Conservation (phyloP, 1,284 basidiomycete genomes). For the Earliella scabrosa region DNA sequence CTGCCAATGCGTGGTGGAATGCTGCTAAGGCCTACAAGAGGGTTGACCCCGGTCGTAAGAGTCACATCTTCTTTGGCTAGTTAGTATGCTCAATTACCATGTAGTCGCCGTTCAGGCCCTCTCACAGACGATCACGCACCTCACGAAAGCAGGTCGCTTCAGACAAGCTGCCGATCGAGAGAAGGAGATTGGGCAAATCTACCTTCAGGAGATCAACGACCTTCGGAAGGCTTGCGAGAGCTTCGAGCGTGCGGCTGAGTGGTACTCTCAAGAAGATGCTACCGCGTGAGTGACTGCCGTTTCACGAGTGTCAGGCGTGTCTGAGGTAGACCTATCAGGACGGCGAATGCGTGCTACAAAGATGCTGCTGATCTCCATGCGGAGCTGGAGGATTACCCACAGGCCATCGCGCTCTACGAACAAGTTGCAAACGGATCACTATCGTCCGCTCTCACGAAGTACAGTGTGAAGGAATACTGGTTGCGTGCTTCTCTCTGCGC, state of each 20-base stretch:
- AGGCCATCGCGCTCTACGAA: slow-evolving; percentile 89
- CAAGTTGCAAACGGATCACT: slow-evolving; percentile 90
- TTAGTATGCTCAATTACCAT: background rate
- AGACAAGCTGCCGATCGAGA: slow-evolving; percentile 97
- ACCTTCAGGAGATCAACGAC: slow-evolving; percentile 80
- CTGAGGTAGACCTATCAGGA: slow-evolving; percentile 52
- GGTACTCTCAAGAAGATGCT: slow-evolving; percentile 98
- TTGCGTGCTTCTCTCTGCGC: slow-evolving; percentile 88
- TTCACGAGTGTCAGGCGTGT: slow-evolving; percentile 11
- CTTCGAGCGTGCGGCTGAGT: slow-evolving; percentile 93
- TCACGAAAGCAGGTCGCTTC: slow-evolving; percentile 89
- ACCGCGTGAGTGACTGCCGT: slow-evolving; percentile 71
- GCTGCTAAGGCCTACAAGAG: slow-evolving; percentile 94
- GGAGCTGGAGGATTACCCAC: slow-evolving; percentile 83
- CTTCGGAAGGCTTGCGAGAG: slow-evolving; percentile 86
- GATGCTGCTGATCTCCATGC: slow-evolving; percentile 96
- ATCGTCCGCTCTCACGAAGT: slow-evolving; percentile 89
- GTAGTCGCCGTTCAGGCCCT: slow-evolving; percentile 93
- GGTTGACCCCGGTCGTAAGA: slow-evolving; percentile 81
- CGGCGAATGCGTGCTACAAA: slow-evolving; percentile 95
- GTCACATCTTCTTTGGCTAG: background rate
- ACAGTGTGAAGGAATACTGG: slow-evolving; percentile 99
- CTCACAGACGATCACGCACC: slow-evolving; percentile 82
- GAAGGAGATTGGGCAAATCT: slow-evolving; percentile 95
- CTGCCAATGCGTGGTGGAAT: slow-evolving; percentile 98